Base-by-base conservation (phyloP, 2,329 filamentous ascomycete species). In the Coniochaeta sp. region DNA sequence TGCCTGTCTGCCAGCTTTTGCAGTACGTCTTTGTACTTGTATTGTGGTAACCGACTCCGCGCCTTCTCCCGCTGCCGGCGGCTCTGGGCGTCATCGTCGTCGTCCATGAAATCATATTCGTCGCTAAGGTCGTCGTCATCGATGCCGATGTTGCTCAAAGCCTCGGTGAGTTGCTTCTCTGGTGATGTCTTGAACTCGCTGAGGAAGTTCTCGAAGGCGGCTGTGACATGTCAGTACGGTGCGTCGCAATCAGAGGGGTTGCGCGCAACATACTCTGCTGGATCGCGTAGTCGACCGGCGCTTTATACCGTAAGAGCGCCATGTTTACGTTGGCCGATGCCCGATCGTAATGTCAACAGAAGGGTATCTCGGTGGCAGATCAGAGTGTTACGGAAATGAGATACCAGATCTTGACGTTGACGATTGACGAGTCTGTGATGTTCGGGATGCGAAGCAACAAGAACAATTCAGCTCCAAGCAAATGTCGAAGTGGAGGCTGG, bases 101-200 rank as follows among this genome's bases (percentile, higher is more conserved):
- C 89, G 71, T 96, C 91, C 86, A 96, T 91, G 71, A 96, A 90
- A 69, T 97, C 92, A 73, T 96, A 91, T 69, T 96, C 91, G 69
- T 96, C 93, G 74, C 89, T 92, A 47, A 90, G 82, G 67, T 89
- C 89, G 75, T 96, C 89, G 70, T 91, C 93, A 72, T 92, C 89
- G 65, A 99, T 89, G 70, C 89, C 89, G 68, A 99, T 86, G 66
- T 89, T 87, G 67, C 91, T 87, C 56, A 99, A 83, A 52, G 92
- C 92, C 72, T 93, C 88, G 43, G 90, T 87, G 66, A 96, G 86
- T 62, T 88, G 84, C 62, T 81, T 83, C 74, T 81, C 85, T 60
- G 79, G 89, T 70, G 81, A 87, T 60, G 88, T 88, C 79, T 99
- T 98, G 86, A 96, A 99, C 64, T 87, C 86, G 68, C 83, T 80